Base-by-base conservation (phyloP, 1,284 basidiomycete species). In the Microbotryum intermedium region DNA sequence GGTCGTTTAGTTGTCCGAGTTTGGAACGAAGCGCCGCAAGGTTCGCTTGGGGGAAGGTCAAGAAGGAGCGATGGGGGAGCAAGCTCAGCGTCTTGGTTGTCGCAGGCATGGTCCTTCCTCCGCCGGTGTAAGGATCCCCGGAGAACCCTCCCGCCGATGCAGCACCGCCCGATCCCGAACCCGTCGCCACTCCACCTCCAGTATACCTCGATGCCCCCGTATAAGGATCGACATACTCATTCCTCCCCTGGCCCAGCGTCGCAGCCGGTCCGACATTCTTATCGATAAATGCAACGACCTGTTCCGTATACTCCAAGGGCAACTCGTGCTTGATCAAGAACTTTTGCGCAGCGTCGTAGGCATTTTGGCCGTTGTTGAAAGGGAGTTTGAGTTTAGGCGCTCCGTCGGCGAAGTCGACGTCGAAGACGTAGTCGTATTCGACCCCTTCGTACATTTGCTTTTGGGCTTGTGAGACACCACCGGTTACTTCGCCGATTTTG, bases 371-470 rank as follows among this genome's bases (percentile, higher is more conserved):
- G 16, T 82, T 83, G 72, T 97, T 97, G 76, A 89, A 98, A 0
- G 94, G 93, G 34, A 99, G 81, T 73, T 97, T 97, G 65, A 98
- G 79, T 7, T 92, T 86, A 7, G 94, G 93, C 25, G 83, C 84
- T 8, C 91, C 94, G 66, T 97, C 94, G 66, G 90, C 81, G 29
- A 97, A 87, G 72, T 97, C 94, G 21, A 99, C 93, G 71, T 97
- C 93, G 71, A 98, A 98, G 9, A 99, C 94, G 71, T 97, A 94
- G 76, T 99, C 95, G 72, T 93, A 99, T 76, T 97, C 94, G 73
- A 86, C 86, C 30, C 95, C 95, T 44, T 76, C 69, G 73, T 88
- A 87, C 6, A 94, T 80, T 74, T 94, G 90, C 75, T 90, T 97
- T 61, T 87, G 81, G 9, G 84, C 83, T 50, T 85, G 83, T 10